phyloP scores from a whole-genome alignment of 2,329 filamentous ascomycete species.

The Beauveria asiatica region DNA sequence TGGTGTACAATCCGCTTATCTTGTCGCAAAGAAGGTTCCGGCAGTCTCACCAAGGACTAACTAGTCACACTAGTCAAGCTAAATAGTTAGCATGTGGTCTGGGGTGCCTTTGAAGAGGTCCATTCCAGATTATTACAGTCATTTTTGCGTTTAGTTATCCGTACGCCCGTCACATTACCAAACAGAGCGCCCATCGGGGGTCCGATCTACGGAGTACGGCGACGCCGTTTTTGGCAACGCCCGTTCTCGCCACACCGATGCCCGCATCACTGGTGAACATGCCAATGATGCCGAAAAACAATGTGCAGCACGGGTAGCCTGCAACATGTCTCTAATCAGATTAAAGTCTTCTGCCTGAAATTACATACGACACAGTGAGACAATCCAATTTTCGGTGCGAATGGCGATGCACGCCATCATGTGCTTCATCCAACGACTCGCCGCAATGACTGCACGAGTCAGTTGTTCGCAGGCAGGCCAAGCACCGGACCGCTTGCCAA shows the following conservation, averaged over 20 bases:
- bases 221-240: conserved; percentile 10
- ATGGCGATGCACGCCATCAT: background rate
- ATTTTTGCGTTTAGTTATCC: background rate
- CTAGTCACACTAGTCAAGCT: no score
- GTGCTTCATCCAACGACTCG: background rate
- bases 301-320: background rate
- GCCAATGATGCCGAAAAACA: background rate
- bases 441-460: conserved; percentile 2
- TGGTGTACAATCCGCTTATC: no score
- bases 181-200: background rate
- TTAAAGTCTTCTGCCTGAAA: background rate
- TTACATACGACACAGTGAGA: background rate
- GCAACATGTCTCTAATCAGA: background rate
- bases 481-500: background rate
- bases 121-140: no score
- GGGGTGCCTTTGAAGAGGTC: background rate
- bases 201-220: conserved; percentile 10
- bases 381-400: background rate
- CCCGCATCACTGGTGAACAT: background rate
- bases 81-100: background rate
- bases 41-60: no score
- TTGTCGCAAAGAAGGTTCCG: no score
- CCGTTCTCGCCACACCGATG: background rate
- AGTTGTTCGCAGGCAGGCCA: conserved; percentile 5
- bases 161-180: no score